Evolutionary conservation across 108 stramenopile species (phyloP).

Genomic region (Cyclotella sp.): DNA sequence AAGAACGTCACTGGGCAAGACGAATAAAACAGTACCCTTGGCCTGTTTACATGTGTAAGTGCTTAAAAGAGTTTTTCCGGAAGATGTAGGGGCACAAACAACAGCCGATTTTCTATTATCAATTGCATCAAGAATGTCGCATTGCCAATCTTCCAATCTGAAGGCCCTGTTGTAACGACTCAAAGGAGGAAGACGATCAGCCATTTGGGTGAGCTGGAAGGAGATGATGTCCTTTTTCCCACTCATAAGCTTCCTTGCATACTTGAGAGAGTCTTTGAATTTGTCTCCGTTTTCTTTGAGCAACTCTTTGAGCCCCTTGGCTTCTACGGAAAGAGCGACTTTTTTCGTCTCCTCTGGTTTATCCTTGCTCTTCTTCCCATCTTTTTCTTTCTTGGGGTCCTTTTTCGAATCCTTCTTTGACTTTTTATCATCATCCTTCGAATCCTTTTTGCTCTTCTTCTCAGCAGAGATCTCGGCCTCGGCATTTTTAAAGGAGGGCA

Average conservation of each 20-base stretch:
- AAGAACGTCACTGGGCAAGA: constrained; percentile 98
- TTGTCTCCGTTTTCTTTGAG: constrained; percentile 89
- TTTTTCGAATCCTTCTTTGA: constrained; percentile 81
- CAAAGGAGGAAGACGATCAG: constrained; percentile 96
- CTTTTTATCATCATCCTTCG: constrained; percentile 83
- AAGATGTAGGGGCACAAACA: constrained; percentile 98
- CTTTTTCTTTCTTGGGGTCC: constrained; percentile 79
- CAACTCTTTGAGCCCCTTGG: constrained; percentile 72
- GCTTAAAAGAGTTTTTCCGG: constrained; percentile 98
- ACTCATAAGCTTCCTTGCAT: constrained; percentile 90
- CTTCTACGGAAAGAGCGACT: constrained; percentile 73
- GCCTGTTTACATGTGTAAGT: constrained; percentile 96
- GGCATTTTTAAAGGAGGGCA: constrained; percentile 80
- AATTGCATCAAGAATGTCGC: constrained; percentile 90
- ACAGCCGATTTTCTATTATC: constrained; percentile 93
- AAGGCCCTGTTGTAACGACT: constrained; percentile 95
- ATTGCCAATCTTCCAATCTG: constrained; percentile 98
- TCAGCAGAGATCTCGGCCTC: constrained; percentile 76
- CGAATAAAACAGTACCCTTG: constrained; percentile 92
- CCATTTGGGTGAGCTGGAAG: constrained; percentile 97
- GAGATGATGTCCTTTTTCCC: constrained; percentile 87
- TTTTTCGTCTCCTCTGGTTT: constrained; percentile 74
- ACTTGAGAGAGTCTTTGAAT: constrained; percentile 94
- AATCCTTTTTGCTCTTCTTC: constrained; percentile 87
- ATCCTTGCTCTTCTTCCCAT: constrained; percentile 75